Percentiles rank a stretch among this genome's conserved stretches.
phyloP scores from a whole-genome alignment of 345 rosid species.

The Pistacia integerrima region DNA sequence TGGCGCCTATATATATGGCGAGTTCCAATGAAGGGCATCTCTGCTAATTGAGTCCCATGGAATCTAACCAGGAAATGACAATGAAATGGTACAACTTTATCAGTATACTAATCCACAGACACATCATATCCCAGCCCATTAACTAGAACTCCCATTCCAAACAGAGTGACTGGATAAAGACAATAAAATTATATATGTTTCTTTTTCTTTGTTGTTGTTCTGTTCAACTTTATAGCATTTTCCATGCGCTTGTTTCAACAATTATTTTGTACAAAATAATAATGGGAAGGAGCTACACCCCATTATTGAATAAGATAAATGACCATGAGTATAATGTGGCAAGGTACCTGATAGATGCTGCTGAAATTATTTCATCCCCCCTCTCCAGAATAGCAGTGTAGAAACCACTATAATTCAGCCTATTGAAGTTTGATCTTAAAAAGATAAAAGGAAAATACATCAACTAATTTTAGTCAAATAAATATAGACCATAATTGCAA shows the following conservation, averaged over 20 bases:
- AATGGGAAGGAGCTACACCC: neutral
- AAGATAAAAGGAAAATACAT: conserved; percentile 10
- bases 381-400: conserved; percentile 79
- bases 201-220: neutral
- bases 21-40: conserved; percentile 96
- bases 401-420: conserved; percentile 78
- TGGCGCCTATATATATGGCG: conserved; percentile 82
- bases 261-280: neutral
- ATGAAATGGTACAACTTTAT: conserved; percentile 9
- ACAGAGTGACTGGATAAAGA: neutral
- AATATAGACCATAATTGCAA: conserved; percentile 1
- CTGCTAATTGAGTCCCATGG: conserved; percentile 77
- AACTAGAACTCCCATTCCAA: conserved; percentile 8
- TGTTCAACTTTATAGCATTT: neutral
- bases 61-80: conserved; percentile 44
- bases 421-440: conserved; percentile 74
- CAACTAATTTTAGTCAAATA: neutral
- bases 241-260: neutral
- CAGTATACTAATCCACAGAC: neutral
- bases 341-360: conserved; percentile 80
- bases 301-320: conserved; percentile 2
- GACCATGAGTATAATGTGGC: conserved; percentile 9
- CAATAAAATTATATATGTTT: neutral
- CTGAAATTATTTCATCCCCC: conserved; percentile 86
- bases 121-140: neutral